Conservation (phyloP, 306 rosid species). For the Alnus rubra region DNA sequence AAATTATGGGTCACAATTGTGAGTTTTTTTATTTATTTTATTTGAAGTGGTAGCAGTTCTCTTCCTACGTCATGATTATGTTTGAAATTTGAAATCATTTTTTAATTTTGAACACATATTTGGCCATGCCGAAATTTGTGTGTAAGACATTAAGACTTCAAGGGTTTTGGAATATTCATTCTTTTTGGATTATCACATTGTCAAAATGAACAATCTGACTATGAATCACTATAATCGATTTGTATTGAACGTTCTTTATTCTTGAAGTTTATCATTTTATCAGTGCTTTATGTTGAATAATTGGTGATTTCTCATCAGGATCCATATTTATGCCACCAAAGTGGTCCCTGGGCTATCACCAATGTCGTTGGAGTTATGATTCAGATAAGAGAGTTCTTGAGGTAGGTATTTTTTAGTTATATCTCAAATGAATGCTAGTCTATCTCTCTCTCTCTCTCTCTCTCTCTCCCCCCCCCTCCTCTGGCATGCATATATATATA, state of each 20-base stretch:
- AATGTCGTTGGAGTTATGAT: slow-evolving; percentile 83
- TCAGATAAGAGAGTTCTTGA: slow-evolving; percentile 76
- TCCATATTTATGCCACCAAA: slow-evolving; percentile 89
- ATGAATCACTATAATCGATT: neutral
- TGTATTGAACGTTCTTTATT: neutral
- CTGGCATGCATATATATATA: neutral
- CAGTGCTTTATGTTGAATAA: slow-evolving; percentile 18
- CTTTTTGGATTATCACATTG: neutral
- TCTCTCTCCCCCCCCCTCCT: no score
- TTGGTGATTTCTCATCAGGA: slow-evolving; percentile 44
- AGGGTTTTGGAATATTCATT: neutral
- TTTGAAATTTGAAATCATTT: neutral
- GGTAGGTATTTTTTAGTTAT: slow-evolving; percentile 35
- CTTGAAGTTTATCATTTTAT: slow-evolving; percentile 17
- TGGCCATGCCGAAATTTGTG: neutral
- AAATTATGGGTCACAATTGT: no score
- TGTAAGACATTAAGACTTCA: neutral
- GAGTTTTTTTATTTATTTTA: no score
- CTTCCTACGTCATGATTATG: neutral
- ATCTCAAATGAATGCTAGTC: neutral
- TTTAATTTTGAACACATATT: neutral
- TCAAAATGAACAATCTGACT: neutral
- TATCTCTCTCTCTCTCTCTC: neutral
- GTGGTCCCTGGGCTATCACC: slow-evolving; percentile 95
- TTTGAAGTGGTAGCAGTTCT: no score